Evolutionary conservation across 1,139 yeast genomes (phyloP).

Genomic region (Blastobotrys persicus): DNA sequence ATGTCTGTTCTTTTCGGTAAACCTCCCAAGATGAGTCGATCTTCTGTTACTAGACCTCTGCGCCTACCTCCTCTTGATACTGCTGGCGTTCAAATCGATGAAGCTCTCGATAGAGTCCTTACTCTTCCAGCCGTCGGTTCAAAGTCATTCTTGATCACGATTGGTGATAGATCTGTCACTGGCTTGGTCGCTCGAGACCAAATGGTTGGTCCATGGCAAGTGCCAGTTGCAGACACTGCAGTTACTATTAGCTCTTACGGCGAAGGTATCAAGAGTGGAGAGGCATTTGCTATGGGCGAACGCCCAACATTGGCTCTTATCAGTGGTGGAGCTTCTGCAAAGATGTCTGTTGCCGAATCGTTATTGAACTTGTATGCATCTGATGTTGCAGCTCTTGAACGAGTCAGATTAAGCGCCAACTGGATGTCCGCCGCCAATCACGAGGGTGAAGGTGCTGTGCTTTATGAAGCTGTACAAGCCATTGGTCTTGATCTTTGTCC

Average conservation of each 20-base stretch:
- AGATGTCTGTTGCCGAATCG: conserved; percentile 95
- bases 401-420: conserved; percentile 88
- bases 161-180: conserved; percentile 95
- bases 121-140: conserved; percentile 94
- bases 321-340: conserved; percentile 93
- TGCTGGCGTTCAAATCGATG: conserved; percentile 36
- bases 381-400: conserved; percentile 70
- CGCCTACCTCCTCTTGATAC: conserved; percentile 51
- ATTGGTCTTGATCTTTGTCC: conserved; percentile 95
- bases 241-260: conserved; percentile 92
- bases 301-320: conserved; percentile 88
- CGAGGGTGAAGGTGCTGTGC: conserved; percentile 91
- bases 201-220: conserved; percentile 99
- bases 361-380: conserved; percentile 87
- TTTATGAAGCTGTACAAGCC: conserved; percentile 97
- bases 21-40: conserved; percentile 91
- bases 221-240: conserved; percentile 98
- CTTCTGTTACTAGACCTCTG: conserved; percentile 64
- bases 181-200: conserved; percentile 98
- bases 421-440: conserved; percentile 99
- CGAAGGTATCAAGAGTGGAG: conserved; percentile 77
- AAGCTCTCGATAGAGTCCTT: conserved; percentile 78
- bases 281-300: conserved; percentile 97
- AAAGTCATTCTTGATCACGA: conserved; percentile 89
- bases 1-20: conserved; percentile 97